A percentile compares a stretch with the other conserved stretches of the same genome.
Evolutionary conservation across 2,329 filamentous ascomycete genomes (phyloP).

Genomic region (Microsporum ferrugineum): DNA sequence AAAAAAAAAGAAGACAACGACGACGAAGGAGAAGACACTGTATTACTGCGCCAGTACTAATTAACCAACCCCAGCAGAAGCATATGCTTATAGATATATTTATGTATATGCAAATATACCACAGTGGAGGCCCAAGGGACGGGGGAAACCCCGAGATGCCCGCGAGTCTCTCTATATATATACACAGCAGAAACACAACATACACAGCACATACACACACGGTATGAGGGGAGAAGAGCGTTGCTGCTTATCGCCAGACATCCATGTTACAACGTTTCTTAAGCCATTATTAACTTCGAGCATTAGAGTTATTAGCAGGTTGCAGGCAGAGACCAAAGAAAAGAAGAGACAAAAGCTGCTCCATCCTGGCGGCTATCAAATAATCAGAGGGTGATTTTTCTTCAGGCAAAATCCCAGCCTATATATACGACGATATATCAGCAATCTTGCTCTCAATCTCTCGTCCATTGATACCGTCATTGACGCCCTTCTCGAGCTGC

Average conservation of each 20-base stretch:
- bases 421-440: not conserved
- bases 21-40: not conserved
- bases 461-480: no score
- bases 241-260: not conserved
- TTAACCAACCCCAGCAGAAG: not conserved
- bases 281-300: not conserved
- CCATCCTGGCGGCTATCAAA: not conserved
- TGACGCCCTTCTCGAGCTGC: not conserved
- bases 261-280: conserved; percentile 2
- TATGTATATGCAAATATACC: not conserved
- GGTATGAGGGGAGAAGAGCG: not conserved
- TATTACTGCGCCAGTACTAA: not conserved
- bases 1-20: not conserved
- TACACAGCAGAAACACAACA: not conserved
- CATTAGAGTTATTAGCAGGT: not conserved
- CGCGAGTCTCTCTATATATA: not conserved
- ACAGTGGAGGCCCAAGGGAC: not conserved
- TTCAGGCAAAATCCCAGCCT: not conserved
- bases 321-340: not conserved
- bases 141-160: not conserved
- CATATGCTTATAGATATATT: not conserved
- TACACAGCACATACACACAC: not conserved
- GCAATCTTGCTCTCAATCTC: no score
- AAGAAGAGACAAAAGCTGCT: not conserved
- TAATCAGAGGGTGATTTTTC: not conserved